Conservation (phyloP, 2,329 filamentous ascomycete species). For the Aspergillus sp. region DNA sequence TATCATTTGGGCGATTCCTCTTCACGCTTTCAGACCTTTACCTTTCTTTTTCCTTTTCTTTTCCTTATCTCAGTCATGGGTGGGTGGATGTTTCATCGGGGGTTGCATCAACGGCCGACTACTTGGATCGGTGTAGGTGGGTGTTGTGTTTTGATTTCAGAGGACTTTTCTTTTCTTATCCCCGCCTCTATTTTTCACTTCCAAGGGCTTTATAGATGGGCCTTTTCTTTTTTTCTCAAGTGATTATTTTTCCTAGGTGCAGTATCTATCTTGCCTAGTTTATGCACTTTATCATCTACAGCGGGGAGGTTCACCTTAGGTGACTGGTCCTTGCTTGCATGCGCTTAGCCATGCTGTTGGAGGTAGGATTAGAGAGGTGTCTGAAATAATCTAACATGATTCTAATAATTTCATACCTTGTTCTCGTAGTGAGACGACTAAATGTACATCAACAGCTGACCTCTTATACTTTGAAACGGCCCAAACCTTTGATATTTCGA, state of each 20-base stretch:
- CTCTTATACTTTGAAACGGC: too few species aligned
- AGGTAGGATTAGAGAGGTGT: not conserved
- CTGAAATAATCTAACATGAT: conserved; percentile 1
- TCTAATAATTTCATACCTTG: not conserved
- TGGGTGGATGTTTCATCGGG: conserved; percentile 11
- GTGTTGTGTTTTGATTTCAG: conserved; percentile 9
- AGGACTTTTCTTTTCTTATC: not conserved
- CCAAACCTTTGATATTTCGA: not conserved
- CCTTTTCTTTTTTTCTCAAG: not conserved
- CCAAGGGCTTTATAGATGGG: not conserved
- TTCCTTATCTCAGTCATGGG: not conserved
- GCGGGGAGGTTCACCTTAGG: not conserved
- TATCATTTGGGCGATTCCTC: not conserved
- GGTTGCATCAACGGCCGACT: conserved; percentile 16
- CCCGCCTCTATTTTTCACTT: not conserved
- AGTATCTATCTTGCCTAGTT: conserved; percentile 7
- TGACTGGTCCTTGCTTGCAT: not conserved
- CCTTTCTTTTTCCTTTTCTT: not conserved
- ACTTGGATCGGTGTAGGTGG: conserved; percentile 15
- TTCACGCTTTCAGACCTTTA: not conserved
- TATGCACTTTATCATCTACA: conserved; percentile 8
- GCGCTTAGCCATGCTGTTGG: not conserved
- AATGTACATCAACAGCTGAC: not conserved
- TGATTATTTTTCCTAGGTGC: conserved; percentile 12
- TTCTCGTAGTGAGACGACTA: not conserved